A percentile compares a stretch with the other conserved stretches of the same genome.
These are phyloP conservation scores for Fraxinus excelsior DNA, from an alignment of 257 asterid genomes.

Conservation along the genomic window DNA sequence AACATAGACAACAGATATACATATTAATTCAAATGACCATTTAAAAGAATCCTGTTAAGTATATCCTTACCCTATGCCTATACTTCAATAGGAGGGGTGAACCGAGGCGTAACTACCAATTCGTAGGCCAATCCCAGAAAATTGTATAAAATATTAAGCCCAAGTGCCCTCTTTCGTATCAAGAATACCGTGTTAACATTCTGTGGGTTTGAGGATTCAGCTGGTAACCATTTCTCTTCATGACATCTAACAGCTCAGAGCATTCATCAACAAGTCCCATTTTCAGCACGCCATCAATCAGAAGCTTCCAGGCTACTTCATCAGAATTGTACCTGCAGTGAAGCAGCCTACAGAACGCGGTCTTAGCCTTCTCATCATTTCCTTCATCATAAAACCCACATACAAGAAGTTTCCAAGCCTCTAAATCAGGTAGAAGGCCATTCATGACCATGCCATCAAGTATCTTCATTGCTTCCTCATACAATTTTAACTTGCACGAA, in stretches of 20 bases:
- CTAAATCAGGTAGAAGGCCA: constrained; percentile 54
- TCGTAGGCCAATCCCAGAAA: constrained; percentile 11
- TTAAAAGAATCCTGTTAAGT: no score
- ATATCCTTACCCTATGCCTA: no score
- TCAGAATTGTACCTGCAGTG: constrained; percentile 63
- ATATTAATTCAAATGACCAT: no score
- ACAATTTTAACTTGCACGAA: constrained; percentile 57
- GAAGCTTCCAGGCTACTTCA: constrained; percentile 73
- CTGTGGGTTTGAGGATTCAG: constrained; percentile 52
- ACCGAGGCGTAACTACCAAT: background rate
- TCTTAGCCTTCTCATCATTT: constrained; percentile 47
- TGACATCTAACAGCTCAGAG: constrained; percentile 52
- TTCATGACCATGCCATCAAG: constrained; percentile 47
- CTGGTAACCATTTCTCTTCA: constrained; percentile 57
- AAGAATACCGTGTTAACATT: constrained; percentile 53
- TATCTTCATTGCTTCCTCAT: constrained; percentile 49
- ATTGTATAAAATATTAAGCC: background rate
- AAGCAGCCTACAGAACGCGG: constrained; percentile 49
- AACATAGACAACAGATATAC: no score
- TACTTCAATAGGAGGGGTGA: no score
- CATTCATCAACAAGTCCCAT: constrained; percentile 49
- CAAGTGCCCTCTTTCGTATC: constrained; percentile 26
- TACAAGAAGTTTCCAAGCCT: constrained; percentile 50
- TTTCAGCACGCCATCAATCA: constrained; percentile 68
- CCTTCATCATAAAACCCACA: constrained; percentile 66